Evolutionary conservation across 495 filamentous ascomycete species (phyloP), one percentile per base, ranked within the genome.

Genomic region (Umbilicaria muhlenbergii): DNA sequence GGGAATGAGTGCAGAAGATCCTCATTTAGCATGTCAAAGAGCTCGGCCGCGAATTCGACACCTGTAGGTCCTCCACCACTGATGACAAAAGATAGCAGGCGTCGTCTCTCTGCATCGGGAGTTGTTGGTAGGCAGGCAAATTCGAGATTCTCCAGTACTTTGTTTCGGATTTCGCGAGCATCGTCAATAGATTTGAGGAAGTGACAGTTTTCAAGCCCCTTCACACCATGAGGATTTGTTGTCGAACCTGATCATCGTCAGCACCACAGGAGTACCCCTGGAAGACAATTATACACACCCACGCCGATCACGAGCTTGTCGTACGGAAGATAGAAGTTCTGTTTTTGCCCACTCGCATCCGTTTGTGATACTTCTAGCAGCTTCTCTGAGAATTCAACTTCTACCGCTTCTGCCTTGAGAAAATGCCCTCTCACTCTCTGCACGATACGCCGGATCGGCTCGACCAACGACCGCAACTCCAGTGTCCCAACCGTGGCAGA

Each of bases 291-390:
- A n/a, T 19, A 56, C 74, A 46, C 63, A 80, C 77, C 91, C 43
- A 95, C 88, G 44, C 77, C 88, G 52, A 99, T 69, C 15, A 99
- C 86, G n/a, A 99, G 69, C 66, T 99, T 99, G 58, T 99, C 92
- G 52, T 99, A 99, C 0, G 92, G 92, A 1, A 99, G 64, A 66
- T 99, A 99, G 63, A 99, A 96, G 34, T 74, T 67, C 46, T 76
- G 66, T 52, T 75, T 73, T 37, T 81, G 62, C 10, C 91, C 91
- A 46, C 67, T 63, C n/a, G 70, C 60, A 47, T 85, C 77, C 5
- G 65, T 66, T 53, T 92, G 83, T 1, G 77, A 74, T 5, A 94
- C 68, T 60, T 99, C 92, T 2, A 99, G 77, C 40, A 99, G 61
- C 55, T 92, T 92, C 49, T 81, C 71, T 0, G 85, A 88, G 53